phyloP scores from a whole-genome alignment of 345 rosid species.

The Anacardium occidentale region DNA sequence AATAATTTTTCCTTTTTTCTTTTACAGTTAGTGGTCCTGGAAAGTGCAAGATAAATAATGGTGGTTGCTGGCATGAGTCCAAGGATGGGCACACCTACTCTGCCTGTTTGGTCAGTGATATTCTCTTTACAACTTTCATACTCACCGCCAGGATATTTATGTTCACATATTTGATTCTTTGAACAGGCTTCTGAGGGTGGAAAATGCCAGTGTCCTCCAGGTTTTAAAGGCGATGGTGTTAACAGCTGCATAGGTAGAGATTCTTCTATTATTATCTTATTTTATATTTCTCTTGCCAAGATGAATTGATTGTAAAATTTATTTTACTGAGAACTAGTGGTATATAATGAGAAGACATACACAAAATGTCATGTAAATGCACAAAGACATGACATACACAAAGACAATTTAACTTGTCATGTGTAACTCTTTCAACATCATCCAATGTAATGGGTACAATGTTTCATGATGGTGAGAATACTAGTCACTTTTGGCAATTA shows the following conservation, averaged over 20 bases:
- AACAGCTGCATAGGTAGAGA: constrained; percentile 76
- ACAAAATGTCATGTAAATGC: too few species aligned
- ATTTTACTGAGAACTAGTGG: not conserved
- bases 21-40: constrained; percentile 72
- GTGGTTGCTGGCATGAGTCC: constrained; percentile 72
- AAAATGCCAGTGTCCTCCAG: constrained; percentile 86
- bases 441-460: not conserved
- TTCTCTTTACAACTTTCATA: not conserved
- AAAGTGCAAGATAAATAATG: constrained; percentile 68
- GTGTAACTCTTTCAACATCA: not conserved
- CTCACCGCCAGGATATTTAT: not conserved
- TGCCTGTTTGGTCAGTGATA: constrained; percentile 71
- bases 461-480: not conserved
- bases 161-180: constrained; percentile 18
- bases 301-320: not conserved
- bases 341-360: not conserved
- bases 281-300: constrained; percentile 1
- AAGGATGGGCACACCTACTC: constrained; percentile 52
- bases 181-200: constrained; percentile 64
- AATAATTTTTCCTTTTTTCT: constrained; percentile 1
- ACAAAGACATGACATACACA: too few species aligned
- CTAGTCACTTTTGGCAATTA: not conserved
- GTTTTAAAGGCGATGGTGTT: constrained; percentile 87
- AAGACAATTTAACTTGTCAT: too few species aligned
- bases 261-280: not conserved